A percentile compares a stretch with the other conserved stretches of the same genome.
Evolutionary conservation across 2,329 filamentous ascomycete species (phyloP).

Genomic region (Aphanoascus verrucosus): DNA sequence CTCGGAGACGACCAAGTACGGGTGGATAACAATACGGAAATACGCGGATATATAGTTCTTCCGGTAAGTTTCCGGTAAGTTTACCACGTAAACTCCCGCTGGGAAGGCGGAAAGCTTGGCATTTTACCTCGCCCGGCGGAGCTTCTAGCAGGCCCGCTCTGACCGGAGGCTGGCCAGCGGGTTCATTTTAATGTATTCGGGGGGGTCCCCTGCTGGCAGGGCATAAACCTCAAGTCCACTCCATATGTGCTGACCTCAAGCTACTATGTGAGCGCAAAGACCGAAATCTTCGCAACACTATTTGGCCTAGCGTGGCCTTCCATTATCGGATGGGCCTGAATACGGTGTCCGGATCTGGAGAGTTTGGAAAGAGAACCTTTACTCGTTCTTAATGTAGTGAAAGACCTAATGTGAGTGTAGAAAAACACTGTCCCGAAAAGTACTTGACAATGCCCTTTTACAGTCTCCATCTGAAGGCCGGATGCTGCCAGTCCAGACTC

Average conservation of each 20-base stretch:
- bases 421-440: background rate
- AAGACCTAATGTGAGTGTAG: background rate
- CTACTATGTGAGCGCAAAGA: no score
- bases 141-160: background rate
- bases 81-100: background rate
- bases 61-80: background rate
- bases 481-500: slow-evolving; percentile 57
- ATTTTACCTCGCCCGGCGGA: background rate
- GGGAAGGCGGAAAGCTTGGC: background rate
- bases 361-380: background rate
- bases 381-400: background rate
- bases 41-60: background rate
- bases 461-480: slow-evolving; percentile 52
- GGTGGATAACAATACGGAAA: background rate
- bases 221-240: no score
- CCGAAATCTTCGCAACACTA: no score
- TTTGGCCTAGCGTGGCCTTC: no score
- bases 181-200: no score
- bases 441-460: slow-evolving; percentile 7
- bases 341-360: background rate
- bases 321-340: no score
- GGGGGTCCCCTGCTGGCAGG: no score
- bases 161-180: no score
- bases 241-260: no score
- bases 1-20: background rate